Evolutionary conservation across 2,329 filamentous ascomycete species (phyloP), one percentile per base, ranked within the genome.

Genomic region (Diaporthe amygdali): DNA sequence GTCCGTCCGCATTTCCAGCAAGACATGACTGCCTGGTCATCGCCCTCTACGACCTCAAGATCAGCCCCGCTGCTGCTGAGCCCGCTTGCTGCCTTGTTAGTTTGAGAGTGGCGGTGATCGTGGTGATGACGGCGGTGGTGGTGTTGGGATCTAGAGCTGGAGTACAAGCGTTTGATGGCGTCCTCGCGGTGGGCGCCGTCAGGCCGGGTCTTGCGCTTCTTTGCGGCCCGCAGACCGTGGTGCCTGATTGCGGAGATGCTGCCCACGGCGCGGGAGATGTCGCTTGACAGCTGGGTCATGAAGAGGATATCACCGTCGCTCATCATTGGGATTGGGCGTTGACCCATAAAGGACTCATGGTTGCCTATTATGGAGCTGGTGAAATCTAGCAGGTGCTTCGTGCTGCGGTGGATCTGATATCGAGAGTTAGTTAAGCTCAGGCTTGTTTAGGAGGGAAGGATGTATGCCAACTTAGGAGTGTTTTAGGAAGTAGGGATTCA

Each of bases 281-380:
- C 73, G 49, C 64, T 69, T 22, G 73, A 71, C 7, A 74, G 73
- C 71, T 73, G 69, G 15, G 73, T 73, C 73, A 74, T 74, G 67
- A 73, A 74, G 44, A 72, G 51, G n/a, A 74, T 56, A 34, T 74
- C 73, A 27, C 73, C 69, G 39, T 74, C 71, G 44, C 68, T 71
- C 71, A 74, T 74, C 3, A 74, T 63, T 5, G 71, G 66, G 44
- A 74, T 46, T 20, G 73, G 73, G 2, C 55, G 59, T n/a, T 71
- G 63, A 15, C 64, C 64, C 22, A 69, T 41, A 4, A 41, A 54
- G 15, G 56, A 46, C 39, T 74, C 71, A 44, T 73, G 46, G 22
- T 54, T 67, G 22, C 66, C 71, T n/a, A 73, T 66, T 3, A 74
- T 44, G 27, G 69, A 64, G 37, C 54, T 64, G 39, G 73, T 64